These are phyloP conservation scores for Wickerhamiella azyma DNA, from an alignment of 805 yeast species.

Conservation along the genomic window DNA sequence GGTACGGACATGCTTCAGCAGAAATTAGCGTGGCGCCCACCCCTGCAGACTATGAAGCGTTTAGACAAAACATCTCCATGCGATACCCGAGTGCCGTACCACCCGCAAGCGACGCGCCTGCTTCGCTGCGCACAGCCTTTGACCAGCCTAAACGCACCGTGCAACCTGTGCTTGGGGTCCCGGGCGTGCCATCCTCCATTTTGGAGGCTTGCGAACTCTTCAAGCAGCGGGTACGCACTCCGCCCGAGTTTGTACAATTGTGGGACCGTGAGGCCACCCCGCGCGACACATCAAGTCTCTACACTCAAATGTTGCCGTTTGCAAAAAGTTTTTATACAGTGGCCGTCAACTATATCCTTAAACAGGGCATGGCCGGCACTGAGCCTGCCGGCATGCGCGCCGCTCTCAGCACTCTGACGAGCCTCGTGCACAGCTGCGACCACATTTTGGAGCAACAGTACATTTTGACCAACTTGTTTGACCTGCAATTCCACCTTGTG, in stretches of 20 bases:
- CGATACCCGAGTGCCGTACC: conserved; percentile 62
- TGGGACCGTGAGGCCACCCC: conserved; percentile 48
- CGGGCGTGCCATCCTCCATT: conserved; percentile 54
- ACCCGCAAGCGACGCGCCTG: conserved; percentile 37
- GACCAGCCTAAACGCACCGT: conserved; percentile 37
- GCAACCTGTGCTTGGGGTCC: conserved; percentile 17
- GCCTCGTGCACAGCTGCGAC: conserved; percentile 50
- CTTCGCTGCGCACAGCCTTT: conserved; percentile 38
- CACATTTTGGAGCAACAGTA: conserved; percentile 74
- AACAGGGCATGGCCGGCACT: conserved; percentile 22
- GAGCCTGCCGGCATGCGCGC: conserved; percentile 15
- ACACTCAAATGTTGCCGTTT: conserved; percentile 37
- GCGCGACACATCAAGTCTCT: conserved; percentile 21
- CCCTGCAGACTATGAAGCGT: conserved; percentile 74
- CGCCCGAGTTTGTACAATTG: conserved; percentile 54
- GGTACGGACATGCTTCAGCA: not conserved
- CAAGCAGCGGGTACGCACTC: conserved; percentile 45
- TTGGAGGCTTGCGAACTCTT: conserved; percentile 66
- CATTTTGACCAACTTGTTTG: conserved; percentile 56
- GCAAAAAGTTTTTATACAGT: conserved; percentile 54
- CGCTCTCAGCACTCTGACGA: conserved; percentile 12
- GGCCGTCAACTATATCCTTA: conserved; percentile 47
- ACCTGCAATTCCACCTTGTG: conserved; percentile 41
- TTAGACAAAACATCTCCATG: conserved; percentile 56
- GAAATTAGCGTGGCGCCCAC: conserved; percentile 26